A percentile compares a stretch with the other conserved stretches of the same genome.
These are phyloP conservation scores for Monosporascus sp. DNA, from an alignment of 2,329 filamentous ascomycete genomes.

Conservation along the genomic window DNA sequence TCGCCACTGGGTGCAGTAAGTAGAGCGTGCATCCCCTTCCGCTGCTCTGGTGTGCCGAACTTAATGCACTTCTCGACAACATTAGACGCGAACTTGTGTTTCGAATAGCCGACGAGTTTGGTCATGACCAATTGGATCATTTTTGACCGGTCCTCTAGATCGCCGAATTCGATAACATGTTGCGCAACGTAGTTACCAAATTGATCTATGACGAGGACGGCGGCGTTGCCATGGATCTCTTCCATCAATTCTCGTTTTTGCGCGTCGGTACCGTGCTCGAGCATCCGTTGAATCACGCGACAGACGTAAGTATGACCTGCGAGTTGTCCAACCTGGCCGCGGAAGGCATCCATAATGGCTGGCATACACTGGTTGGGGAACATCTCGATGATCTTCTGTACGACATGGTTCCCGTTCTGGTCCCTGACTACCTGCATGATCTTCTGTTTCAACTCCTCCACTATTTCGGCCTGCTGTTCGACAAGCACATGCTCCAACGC, in stretches of 20 bases:
- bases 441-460: constrained; percentile 74
- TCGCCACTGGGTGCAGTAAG: constrained; percentile 57
- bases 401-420: constrained; percentile 91
- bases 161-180: constrained; percentile 79
- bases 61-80: constrained; percentile 92
- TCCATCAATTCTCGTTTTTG: constrained; percentile 69
- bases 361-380: constrained; percentile 73
- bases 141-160: constrained; percentile 63
- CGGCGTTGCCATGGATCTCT: constrained; percentile 71
- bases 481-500: constrained; percentile 85
- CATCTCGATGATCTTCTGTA: constrained; percentile 86
- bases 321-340: constrained; percentile 67
- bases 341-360: constrained; percentile 80
- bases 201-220: constrained; percentile 73
- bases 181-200: constrained; percentile 97
- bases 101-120: constrained; percentile 71
- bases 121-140: constrained; percentile 71
- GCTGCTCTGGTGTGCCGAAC: constrained; percentile 64
- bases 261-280: constrained; percentile 72
- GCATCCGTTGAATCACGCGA: constrained; percentile 85
- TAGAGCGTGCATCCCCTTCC: constrained; percentile 61
- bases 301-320: constrained; percentile 83
- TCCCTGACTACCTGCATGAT: constrained; percentile 77
- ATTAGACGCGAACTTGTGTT: constrained; percentile 95
- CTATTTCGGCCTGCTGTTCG: constrained; percentile 83